Conservation (phyloP, 305 asterid genomes). For the Fraxinus dipetala region DNA sequence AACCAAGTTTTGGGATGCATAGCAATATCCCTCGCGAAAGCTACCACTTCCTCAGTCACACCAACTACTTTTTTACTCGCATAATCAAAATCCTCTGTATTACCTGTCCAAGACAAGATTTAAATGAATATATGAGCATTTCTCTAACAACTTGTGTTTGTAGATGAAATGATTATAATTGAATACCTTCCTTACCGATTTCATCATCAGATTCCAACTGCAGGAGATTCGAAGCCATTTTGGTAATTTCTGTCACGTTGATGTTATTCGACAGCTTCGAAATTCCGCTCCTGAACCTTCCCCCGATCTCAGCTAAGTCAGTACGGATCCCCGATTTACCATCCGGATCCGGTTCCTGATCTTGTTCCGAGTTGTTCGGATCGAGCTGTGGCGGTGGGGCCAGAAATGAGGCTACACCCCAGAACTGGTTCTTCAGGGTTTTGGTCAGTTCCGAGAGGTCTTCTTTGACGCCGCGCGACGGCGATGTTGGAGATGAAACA, state of each 20-base stretch:
- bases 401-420: conserved; percentile 94
- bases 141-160: neutral
- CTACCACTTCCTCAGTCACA: conserved; percentile 80
- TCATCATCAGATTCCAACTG: conserved; percentile 78
- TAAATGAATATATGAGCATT: neutral
- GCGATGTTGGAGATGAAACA: conserved; percentile 43
- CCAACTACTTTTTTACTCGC: conserved; percentile 52
- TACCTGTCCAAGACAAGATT: neutral
- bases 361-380: conserved; percentile 10
- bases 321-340: conserved; percentile 37
- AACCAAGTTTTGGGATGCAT: conserved; percentile 96
- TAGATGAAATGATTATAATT: neutral
- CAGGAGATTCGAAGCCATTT: conserved; percentile 76
- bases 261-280: conserved; percentile 64
- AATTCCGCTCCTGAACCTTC: conserved; percentile 79
- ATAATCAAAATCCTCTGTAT: conserved; percentile 15
- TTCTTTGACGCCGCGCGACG: conserved; percentile 87
- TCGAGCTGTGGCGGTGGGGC: conserved; percentile 77
- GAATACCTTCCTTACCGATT: conserved; percentile 33
- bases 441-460: conserved; percentile 84
- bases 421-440: conserved; percentile 82
- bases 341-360: conserved; percentile 28
- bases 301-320: conserved; percentile 89
- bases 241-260: conserved; percentile 71
- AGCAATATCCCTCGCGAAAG: conserved; percentile 71